A percentile compares a stretch with the other conserved stretches of the same genome.
Conservation (phyloP, 306 rosid species). For the Rubus parviflorus region DNA sequence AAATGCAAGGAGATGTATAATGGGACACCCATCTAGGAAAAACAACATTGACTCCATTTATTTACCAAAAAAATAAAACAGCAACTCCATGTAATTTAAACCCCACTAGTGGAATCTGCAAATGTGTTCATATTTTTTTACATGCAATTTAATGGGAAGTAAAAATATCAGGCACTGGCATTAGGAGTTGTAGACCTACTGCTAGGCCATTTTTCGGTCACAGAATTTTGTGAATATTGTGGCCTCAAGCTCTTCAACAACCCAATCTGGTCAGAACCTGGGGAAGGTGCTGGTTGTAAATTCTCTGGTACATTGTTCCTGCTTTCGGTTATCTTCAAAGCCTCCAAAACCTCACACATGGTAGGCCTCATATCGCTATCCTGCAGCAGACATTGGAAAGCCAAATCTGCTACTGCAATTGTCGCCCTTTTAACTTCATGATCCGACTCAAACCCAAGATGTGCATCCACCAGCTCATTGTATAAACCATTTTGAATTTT, state of each 20-base stretch:
- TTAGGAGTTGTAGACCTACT: constrained; percentile 32
- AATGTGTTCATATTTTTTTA: no score
- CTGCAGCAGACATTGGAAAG: constrained; percentile 62
- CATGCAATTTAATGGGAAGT: not conserved
- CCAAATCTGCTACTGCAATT: constrained; percentile 58
- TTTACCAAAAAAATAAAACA: not conserved
- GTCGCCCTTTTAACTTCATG: constrained; percentile 43
- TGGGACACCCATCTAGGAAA: no score
- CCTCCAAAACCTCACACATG: constrained; percentile 55
- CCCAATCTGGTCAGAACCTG: not conserved
- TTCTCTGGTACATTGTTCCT: constrained; percentile 28
- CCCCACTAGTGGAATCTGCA: not conserved
- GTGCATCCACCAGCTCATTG: constrained; percentile 55
- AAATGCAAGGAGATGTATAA: not conserved
- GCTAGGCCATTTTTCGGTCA: constrained; percentile 42
- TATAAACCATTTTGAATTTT: constrained; percentile 44
- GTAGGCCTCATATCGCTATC: constrained; percentile 69
- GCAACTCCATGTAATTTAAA: not conserved
- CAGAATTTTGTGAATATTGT: constrained; percentile 35
- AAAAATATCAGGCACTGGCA: constrained; percentile 29
- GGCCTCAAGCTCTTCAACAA: not conserved
- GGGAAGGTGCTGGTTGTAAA: constrained; percentile 15
- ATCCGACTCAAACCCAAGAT: constrained; percentile 54
- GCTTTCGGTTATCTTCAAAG: constrained; percentile 39
- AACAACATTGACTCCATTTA: not conserved